These are phyloP conservation scores for Westerdykella ornata DNA, from an alignment of 2,329 filamentous ascomycete species.

Conservation along the genomic window DNA sequence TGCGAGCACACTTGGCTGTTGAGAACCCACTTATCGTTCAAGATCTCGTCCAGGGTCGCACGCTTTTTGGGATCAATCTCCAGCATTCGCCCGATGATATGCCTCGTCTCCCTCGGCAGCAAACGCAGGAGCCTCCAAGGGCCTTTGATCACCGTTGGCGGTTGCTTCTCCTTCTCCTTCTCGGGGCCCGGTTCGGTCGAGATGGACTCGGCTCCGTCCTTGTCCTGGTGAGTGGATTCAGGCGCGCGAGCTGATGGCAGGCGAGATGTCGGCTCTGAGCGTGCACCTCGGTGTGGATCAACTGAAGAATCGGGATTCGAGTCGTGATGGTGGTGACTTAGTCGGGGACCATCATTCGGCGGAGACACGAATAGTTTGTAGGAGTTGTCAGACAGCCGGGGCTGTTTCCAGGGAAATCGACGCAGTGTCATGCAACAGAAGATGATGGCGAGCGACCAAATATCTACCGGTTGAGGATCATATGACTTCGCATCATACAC, in stretches of 20 bases:
- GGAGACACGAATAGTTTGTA: conserved; percentile 87
- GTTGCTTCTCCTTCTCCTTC: conserved; percentile 51
- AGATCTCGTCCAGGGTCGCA: conserved; percentile 76
- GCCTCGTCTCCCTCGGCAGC: conserved; percentile 78
- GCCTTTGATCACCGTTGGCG: conserved; percentile 66
- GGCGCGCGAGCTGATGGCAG: conserved; percentile 18
- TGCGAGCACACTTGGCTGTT: conserved; percentile 77
- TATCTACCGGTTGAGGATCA: conserved; percentile 86
- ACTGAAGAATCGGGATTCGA: conserved; percentile 29
- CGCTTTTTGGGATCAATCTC: conserved; percentile 78
- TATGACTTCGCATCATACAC: conserved; percentile 93
- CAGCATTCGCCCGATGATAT: conserved; percentile 88
- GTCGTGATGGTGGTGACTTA: too few relatives aligned
- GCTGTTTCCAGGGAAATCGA: conserved; percentile 95
- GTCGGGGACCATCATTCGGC: conserved; percentile 51
- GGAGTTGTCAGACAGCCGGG: conserved; percentile 83
- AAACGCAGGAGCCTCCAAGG: conserved; percentile 85
- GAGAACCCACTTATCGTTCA: conserved; percentile 85
- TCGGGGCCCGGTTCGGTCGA: conserved; percentile 11
- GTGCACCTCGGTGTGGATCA: conserved; percentile 28
- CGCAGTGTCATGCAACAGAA: conserved; percentile 98
- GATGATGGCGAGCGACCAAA: conserved; percentile 97
- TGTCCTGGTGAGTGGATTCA: conserved; percentile 20
- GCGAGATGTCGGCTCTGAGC: conserved; percentile 40
- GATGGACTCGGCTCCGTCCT: conserved; percentile 18